Conservation (phyloP, 2,329 filamentous ascomycete species). For the Ceratocystis papillata region DNA sequence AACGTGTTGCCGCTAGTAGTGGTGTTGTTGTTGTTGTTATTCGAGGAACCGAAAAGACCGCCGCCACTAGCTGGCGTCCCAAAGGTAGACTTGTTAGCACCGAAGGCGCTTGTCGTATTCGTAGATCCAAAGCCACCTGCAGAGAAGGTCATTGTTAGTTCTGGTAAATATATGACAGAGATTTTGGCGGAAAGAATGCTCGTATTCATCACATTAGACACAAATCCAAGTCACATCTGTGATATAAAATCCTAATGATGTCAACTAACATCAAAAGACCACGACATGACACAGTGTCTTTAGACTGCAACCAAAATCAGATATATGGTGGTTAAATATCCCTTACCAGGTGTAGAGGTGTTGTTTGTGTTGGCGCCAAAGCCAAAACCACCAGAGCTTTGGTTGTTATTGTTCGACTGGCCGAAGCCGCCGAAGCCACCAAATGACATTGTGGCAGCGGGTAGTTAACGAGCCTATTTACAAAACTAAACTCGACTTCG, state of each 20-base stretch:
- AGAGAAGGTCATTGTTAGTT: slow-evolving; percentile 4
- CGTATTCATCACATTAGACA: too few relatives aligned
- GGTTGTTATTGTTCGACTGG: slow-evolving; percentile 42
- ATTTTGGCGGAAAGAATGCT: too few relatives aligned
- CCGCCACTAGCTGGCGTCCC: slow-evolving; percentile 32
- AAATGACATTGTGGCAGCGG: slow-evolving; percentile 41
- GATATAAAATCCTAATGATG: too few relatives aligned
- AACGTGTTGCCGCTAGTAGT: slow-evolving; percentile 30
- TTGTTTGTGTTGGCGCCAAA: slow-evolving; percentile 31
- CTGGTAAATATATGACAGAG: slow-evolving; percentile 4
- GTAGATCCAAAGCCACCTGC: slow-evolving; percentile 27
- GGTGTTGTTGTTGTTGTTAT: slow-evolving; percentile 27
- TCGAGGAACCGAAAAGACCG: slow-evolving; percentile 33
- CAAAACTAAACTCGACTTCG: neutral
- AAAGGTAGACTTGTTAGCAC: slow-evolving; percentile 42
- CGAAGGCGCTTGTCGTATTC: slow-evolving; percentile 33
- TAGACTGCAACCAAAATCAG: neutral
- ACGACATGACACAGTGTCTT: neutral
- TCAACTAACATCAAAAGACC: neutral
- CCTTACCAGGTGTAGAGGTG: slow-evolving; percentile 29
- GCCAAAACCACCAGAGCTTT: slow-evolving; percentile 35
- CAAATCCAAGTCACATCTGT: too few relatives aligned
- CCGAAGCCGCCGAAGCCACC: slow-evolving; percentile 39
- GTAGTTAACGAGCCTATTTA: neutral
- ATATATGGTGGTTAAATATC: neutral